Base-by-base conservation (phyloP, 305 asterid species). In the Ilex paraguariensis region DNA sequence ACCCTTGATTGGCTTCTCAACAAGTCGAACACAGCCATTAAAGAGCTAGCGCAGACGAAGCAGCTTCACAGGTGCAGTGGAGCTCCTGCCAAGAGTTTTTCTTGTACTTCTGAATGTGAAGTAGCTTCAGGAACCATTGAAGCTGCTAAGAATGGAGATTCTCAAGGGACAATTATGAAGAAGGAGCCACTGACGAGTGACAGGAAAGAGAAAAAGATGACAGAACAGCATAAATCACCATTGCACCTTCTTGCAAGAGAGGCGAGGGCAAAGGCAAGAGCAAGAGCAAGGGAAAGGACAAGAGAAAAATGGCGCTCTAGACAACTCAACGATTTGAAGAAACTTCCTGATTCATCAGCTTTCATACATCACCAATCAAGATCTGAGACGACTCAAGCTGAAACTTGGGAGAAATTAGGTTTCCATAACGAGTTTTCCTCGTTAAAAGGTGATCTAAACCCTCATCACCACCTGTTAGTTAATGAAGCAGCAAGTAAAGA, bases 1-100 rank as follows among this genome's bases (percentile, higher is more conserved):
- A 90, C 97, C 70, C 85, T 90, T 3, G 95, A 84, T 62, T 90
- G 97, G 97, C 72, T 90, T n/a, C 79, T 90, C 16, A 81, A 78
- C 12, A 83, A 85, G 32, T 87, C 95, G 1, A 80, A 72, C 54
- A 57, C 82, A 7, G 89, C 97, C 62, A 83, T 90, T 10, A 75
- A 73, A 40, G 90, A 87, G 40, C 80, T 87, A 3, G 69, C 61
- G 10, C 75, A 68, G 42, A 56, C 53, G 33, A 78, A 74, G 54
- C 60, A 63, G 15, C 63, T 16, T 51, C 54, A 28, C 15, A 36
- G 42, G 5, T 8, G 9, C 9, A 36, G 42, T 36, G 28, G 30
- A 14, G 31, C 44, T 10, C 42, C 60, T n/a, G 44, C 70, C 3
- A 15, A 65, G 31, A 55, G 39, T 66, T 63, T 69, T 31, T 30